phyloP scores from a whole-genome alignment of 768 basidiomycete species.

The Termitomyces sp. region DNA sequence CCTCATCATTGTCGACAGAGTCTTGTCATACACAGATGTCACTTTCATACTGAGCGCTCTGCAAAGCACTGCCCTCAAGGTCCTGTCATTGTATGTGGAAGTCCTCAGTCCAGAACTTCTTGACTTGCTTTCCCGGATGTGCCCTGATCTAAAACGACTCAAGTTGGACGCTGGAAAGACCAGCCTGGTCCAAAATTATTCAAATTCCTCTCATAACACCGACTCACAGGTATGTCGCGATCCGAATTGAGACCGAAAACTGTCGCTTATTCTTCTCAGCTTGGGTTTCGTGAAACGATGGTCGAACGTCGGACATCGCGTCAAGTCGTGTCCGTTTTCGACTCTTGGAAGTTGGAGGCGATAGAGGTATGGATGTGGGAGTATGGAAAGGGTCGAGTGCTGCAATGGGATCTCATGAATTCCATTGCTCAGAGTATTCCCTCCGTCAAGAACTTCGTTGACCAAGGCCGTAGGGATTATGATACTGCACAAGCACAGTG shows the following conservation, averaged over 20 bases:
- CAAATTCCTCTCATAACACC: background rate
- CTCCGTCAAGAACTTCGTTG: background rate
- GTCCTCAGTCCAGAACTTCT: slow-evolving; percentile 23
- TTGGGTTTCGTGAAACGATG: background rate
- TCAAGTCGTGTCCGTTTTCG: slow-evolving; percentile 7
- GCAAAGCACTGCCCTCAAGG: slow-evolving; percentile 18
- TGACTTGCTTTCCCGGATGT: slow-evolving; percentile 21
- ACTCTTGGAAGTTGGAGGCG: slow-evolving; percentile 23
- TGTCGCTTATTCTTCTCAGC: background rate
- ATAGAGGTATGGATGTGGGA: slow-evolving; percentile 26
- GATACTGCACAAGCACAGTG: background rate
- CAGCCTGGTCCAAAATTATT: background rate
- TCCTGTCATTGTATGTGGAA: slow-evolving; percentile 21
- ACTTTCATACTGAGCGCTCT: slow-evolving; percentile 20
- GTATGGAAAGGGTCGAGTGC: slow-evolving; percentile 21
- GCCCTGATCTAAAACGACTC: slow-evolving; percentile 22
- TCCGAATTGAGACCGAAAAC: background rate
- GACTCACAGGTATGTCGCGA: background rate
- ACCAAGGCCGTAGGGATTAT: background rate
- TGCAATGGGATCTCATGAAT: slow-evolving; percentile 23
- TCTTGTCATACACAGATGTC: slow-evolving; percentile 20
- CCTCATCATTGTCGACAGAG: slow-evolving; percentile 20
- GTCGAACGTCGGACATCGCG: slow-evolving; percentile 14
- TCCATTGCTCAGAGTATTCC: slow-evolving; percentile 19
- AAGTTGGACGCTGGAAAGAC: slow-evolving; percentile 17